A percentile compares a stretch with the other conserved stretches of the same genome.
Evolutionary conservation across 768 basidiomycete genomes (phyloP).

Genomic region (Clavulina sp.): DNA sequence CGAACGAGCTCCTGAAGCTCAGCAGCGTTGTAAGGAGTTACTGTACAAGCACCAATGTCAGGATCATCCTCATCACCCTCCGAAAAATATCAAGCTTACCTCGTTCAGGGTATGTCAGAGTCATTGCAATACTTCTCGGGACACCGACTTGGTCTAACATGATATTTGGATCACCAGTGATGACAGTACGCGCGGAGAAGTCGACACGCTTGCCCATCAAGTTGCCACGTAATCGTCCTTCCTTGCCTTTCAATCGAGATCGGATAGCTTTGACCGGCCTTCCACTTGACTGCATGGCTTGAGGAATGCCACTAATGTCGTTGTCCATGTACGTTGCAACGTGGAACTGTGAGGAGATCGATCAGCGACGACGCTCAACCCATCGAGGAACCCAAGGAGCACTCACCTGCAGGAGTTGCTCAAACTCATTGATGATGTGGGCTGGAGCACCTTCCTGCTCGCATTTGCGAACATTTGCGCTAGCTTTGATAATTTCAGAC

Average conservation of each 20-base stretch:
- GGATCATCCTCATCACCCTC: conserved; percentile 7
- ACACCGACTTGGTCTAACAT: conserved; percentile 96
- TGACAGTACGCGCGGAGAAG: conserved; percentile 97
- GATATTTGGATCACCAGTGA: conserved; percentile 95
- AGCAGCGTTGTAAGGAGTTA: conserved; percentile 92
- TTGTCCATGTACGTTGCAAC: conserved; percentile 99
- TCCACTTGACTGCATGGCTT: conserved; percentile 92
- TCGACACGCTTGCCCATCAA: conserved; percentile 99
- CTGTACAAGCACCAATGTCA: conserved; percentile 29
- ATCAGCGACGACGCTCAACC: conserved; percentile 1
- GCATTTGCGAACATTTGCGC: conserved; percentile 75
- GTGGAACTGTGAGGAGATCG: conserved; percentile 48
- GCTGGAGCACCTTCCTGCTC: conserved; percentile 96
- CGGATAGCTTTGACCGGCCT: conserved; percentile 97
- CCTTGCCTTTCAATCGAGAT: conserved; percentile 94
- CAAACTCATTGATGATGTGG: conserved; percentile 88
- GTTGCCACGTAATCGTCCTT: conserved; percentile 93
- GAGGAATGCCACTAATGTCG: conserved; percentile 94
- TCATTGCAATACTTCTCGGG: conserved; percentile 90
- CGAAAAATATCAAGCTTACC: conserved; percentile 30
- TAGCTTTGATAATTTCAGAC: conserved; percentile 90
- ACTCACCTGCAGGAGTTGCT: conserved; percentile 81
- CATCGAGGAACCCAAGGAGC: conserved; percentile 2
- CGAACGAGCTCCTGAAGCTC: conserved; percentile 89
- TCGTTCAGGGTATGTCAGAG: conserved; percentile 91